Evolutionary conservation across 179 eudicot species (phyloP), one percentile per base, ranked within the genome.

Genomic region (Beta corolliflora): DNA sequence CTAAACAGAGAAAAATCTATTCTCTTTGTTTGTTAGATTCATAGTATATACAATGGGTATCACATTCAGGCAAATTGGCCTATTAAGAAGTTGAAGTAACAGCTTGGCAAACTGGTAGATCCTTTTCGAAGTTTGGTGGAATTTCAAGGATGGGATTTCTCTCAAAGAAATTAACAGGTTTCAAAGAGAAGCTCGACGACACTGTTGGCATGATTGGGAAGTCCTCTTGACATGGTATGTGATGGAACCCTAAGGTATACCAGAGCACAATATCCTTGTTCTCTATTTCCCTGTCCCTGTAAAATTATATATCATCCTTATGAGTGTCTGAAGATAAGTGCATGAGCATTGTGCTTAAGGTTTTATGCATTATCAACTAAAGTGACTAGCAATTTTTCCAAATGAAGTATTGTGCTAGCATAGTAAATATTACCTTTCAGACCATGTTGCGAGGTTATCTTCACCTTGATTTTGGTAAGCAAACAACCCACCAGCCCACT

Each of bases 191-290:
- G 82, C 98, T 92, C 16, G 99, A 87, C 14, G 99, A 92, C 11
- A 95, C 98, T 5, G 99, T 95, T 19, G 99, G 99, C 99, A 95
- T 95, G 8, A 95, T 91, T 3, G 99, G 99, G 60, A 95, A 95
- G 72, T 95, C 99, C 82, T 95, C 99, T 85, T 95, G 99, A 74
- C 99, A 95, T 58, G 99, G 99, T 71, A 95, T 76, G 76, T 95
- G 99, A 87, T 95, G 99, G 77, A 95, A 95, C 1, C 98, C 99
- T 77, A 95, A 82, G 54, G 99, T 95, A 83, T 95, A 94, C 99
- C 99, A 95, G 58, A 95, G 18, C 79, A 95, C 99, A 0, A 95
- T 90, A 67, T 95, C 99, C 86, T 92, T 89, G 85, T 94, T 88
- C 87, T 94, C 98, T 75, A 95, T 95, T 41, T 77, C 72, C 74